Evolutionary conservation across 2,329 filamentous ascomycete species (phyloP).

Genomic region (Nigrospora oryzae): DNA sequence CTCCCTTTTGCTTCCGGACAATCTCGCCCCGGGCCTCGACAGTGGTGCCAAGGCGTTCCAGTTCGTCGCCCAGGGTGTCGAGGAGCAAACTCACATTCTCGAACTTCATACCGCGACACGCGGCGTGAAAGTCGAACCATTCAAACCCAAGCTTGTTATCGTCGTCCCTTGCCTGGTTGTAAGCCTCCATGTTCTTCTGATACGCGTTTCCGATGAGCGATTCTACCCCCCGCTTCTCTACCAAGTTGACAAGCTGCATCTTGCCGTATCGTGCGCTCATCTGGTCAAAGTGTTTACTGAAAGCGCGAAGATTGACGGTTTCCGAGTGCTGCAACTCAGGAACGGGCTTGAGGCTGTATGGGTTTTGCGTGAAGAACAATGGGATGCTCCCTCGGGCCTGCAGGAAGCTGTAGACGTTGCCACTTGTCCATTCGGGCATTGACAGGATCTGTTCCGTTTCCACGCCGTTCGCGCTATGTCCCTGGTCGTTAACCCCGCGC

Average conservation of each 20-base stretch:
- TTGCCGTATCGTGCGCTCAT: conserved; percentile 63
- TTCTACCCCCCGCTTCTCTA: conserved; percentile 84
- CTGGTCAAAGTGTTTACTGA: conserved; percentile 69
- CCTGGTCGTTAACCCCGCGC: conserved; percentile 83
- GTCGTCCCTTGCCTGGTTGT: conserved; percentile 52
- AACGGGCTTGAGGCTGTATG: conserved; percentile 84
- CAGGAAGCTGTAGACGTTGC: conserved; percentile 71
- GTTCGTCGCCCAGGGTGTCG: conserved; percentile 55
- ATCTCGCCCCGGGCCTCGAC: conserved; percentile 40
- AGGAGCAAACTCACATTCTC: conserved; percentile 84
- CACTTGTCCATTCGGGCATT: conserved; percentile 51
- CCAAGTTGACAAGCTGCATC: conserved; percentile 72
- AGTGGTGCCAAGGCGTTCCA: conserved; percentile 67
- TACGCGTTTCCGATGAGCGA: conserved; percentile 71
- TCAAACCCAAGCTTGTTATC: conserved; percentile 57
- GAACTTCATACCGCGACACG: conserved; percentile 94
- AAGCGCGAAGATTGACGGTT: conserved; percentile 69
- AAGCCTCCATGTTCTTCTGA: conserved; percentile 53
- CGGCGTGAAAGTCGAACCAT: conserved; percentile 96
- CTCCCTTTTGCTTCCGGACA: conserved; percentile 53
- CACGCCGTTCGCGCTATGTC: conserved; percentile 80
- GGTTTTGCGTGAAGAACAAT: conserved; percentile 88
- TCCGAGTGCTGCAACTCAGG: conserved; percentile 75
- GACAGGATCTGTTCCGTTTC: conserved; percentile 95
- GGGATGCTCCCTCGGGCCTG: conserved; percentile 90